A percentile compares a stretch with the other conserved stretches of the same genome.
Conservation (phyloP, 805 yeast genomes). For the Komagataella phaffii region DNA sequence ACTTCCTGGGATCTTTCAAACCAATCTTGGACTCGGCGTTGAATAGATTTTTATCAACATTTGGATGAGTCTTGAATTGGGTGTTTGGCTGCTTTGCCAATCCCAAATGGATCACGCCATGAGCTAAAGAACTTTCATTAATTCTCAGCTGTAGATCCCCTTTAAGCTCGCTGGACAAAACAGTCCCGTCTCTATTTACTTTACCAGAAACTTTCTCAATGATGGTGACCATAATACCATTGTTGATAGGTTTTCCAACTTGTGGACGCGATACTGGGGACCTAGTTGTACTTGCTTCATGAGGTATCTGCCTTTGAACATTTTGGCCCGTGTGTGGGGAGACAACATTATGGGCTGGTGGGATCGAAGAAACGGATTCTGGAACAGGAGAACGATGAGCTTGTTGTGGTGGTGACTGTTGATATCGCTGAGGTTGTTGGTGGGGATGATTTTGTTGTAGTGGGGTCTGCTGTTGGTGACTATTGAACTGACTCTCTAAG, state of each 20-base stretch:
- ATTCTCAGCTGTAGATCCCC: slow-evolving; percentile 87
- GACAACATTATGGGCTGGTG: too few species aligned
- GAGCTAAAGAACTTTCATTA: slow-evolving; percentile 59
- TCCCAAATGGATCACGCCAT: slow-evolving; percentile 46
- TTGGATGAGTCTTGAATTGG: slow-evolving; percentile 91
- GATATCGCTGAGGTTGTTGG: slow-evolving; percentile 4
- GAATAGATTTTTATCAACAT: slow-evolving; percentile 73
- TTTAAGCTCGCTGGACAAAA: slow-evolving; percentile 60
- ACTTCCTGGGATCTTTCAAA: slow-evolving; percentile 61
- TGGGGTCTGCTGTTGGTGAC: slow-evolving; percentile 8
- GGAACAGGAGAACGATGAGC: slow-evolving; percentile 9
- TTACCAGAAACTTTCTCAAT: slow-evolving; percentile 71
- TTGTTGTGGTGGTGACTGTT: slow-evolving; percentile 8
- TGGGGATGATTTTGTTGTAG: slow-evolving; percentile 10
- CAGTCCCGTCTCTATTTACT: slow-evolving; percentile 72
- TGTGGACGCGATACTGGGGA: slow-evolving; percentile 8
- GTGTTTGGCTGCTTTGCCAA: slow-evolving; percentile 33
- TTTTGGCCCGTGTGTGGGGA: not conserved
- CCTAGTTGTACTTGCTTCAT: not conserved
- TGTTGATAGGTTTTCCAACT: slow-evolving; percentile 30
- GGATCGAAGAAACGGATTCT: not conserved
- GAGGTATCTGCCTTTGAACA: not conserved
- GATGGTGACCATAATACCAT: slow-evolving; percentile 68
- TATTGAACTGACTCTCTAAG: slow-evolving; percentile 12
- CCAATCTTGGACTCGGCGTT: slow-evolving; percentile 43